Evolutionary conservation across 768 basidiomycete genomes (phyloP).

Genomic region (Crassisporium funariophilum): DNA sequence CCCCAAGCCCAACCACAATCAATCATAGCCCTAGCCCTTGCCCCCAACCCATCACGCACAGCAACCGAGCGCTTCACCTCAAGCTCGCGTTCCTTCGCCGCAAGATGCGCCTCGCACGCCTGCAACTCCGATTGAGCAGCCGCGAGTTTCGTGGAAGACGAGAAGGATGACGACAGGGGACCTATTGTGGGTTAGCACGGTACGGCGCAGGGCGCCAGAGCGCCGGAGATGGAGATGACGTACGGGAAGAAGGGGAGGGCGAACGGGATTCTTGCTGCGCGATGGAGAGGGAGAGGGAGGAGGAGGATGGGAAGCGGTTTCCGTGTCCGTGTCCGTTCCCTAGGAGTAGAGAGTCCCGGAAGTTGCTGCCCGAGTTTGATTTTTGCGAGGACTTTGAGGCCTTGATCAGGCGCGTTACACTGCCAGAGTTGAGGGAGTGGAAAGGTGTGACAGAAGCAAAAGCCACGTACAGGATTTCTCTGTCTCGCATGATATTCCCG

Average conservation of each 20-base stretch:
- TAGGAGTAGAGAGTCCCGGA: constrained; percentile 39
- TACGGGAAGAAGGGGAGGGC: constrained; percentile 23
- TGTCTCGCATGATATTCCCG: constrained; percentile 65
- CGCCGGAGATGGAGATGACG: too few relatives aligned
- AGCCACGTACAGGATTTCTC: constrained; percentile 75
- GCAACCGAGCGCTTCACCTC: constrained; percentile 52
- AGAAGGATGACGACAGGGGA: constrained; percentile 25
- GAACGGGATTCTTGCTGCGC: constrained; percentile 24
- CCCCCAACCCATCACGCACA: constrained; percentile 61
- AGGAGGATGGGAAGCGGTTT: constrained; percentile 41
- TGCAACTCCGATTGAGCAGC: constrained; percentile 77
- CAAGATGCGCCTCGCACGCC: constrained; percentile 78
- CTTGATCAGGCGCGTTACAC: constrained; percentile 80
- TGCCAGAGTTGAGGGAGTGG: constrained; percentile 26
- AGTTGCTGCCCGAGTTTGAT: constrained; percentile 35
- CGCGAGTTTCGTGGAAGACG: constrained; percentile 52
- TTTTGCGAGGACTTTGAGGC: constrained; percentile 64
- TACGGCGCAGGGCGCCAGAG: constrained; percentile 14
- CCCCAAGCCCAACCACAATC: constrained; percentile 72
- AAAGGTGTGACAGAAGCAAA: neutral
- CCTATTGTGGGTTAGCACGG: constrained; percentile 12
- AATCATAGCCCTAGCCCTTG: constrained; percentile 63
- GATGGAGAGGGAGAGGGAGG: constrained; percentile 33
- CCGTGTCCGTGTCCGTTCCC: constrained; percentile 18
- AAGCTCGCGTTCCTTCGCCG: constrained; percentile 67